These are phyloP conservation scores for Candida sp. DNA, from an alignment of 1,139 yeast species.

Conservation along the genomic window DNA sequence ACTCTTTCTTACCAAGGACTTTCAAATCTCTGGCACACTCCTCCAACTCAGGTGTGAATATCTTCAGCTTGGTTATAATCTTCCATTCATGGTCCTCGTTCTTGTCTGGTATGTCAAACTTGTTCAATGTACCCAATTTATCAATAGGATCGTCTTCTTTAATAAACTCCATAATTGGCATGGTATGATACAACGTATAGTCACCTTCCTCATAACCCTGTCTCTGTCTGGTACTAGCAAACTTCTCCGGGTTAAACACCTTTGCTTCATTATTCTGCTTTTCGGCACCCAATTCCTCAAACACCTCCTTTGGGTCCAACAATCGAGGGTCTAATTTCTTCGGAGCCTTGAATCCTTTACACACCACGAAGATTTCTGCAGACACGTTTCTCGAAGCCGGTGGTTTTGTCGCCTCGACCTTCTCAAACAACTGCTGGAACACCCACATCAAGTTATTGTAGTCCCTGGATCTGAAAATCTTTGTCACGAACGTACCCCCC, in stretches of 20 bases:
- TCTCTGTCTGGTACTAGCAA: conserved; percentile 80
- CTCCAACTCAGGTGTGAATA: conserved; percentile 76
- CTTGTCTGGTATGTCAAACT: conserved; percentile 53
- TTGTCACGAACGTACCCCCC: conserved; percentile 98
- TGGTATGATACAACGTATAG: conserved; percentile 72
- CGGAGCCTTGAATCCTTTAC: conserved; percentile 96
- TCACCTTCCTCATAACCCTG: conserved; percentile 96
- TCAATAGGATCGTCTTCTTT: conserved; percentile 82
- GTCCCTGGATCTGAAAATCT: conserved; percentile 96
- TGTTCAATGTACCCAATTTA: conserved; percentile 73
- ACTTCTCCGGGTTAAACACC: conserved; percentile 92
- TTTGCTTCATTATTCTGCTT: conserved; percentile 89
- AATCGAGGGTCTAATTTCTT: conserved; percentile 92
- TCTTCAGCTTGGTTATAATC: conserved; percentile 68
- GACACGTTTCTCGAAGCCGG: conserved; percentile 99
- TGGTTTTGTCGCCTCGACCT: conserved; percentile 98
- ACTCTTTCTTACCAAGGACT: conserved; percentile 94
- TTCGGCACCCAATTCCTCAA: conserved; percentile 85
- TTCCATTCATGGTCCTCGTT: conserved; percentile 71
- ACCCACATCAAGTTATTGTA: conserved; percentile 98
- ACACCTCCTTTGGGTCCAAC: conserved; percentile 90
- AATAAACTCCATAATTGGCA: conserved; percentile 81
- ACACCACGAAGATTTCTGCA: conserved; percentile 97
- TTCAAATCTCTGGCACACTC: conserved; percentile 91
- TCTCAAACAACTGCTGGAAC: conserved; percentile 92